Base-by-base conservation (phyloP, 2,329 filamentous ascomycete genomes). In the Colletotrichum sojae region DNA sequence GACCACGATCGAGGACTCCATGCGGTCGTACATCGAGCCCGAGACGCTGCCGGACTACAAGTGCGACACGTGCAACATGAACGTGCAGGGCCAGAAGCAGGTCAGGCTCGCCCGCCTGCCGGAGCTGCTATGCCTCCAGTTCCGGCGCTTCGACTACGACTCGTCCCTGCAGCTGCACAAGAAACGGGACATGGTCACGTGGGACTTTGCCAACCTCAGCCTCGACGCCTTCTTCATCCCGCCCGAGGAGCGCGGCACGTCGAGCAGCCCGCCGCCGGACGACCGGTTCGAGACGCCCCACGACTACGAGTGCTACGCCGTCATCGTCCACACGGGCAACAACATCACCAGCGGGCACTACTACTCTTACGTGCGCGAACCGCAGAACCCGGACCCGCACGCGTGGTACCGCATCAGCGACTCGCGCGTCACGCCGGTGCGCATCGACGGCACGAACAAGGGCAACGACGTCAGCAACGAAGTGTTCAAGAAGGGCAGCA, bases 281-380 rank as follows among this genome's bases (percentile, higher is more conserved):
- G 78, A 74, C 10, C 81, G 82, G 15, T 85, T 86, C 66, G 73
- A 75, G 2, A 81, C 80, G 1, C 91, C 92, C 0, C 94, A 92
- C 76, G 82, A 84, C 5, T 99, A 98, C 79, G 92, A 97, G 76
- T 91, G 93, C 60, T 98, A 97, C 77, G 95, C 91, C 2, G 92
- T 98, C 6, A 89, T 97, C 62, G 86, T 92, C 71, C 95, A 98
- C 78, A 80, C 88, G 4, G 95, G 95, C 22, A 82, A 82, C 1
- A 89, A 86, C 1, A 84, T 92, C 60, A 88, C 89, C 45, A 89
- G 88, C 58, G 95, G 95, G 0, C 95, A 98, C 80, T 98, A 98
- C 78, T 91, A 91, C 61, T 87, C 90, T 4, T 90, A 92, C 67
- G 88, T 92, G 70, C 88, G 88, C 52, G 89, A 91, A 73, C 83